A percentile compares a stretch with the other conserved stretches of the same genome.
phyloP scores from a whole-genome alignment of 2,329 filamentous ascomycete genomes.

The Aspergillus tamarii region DNA sequence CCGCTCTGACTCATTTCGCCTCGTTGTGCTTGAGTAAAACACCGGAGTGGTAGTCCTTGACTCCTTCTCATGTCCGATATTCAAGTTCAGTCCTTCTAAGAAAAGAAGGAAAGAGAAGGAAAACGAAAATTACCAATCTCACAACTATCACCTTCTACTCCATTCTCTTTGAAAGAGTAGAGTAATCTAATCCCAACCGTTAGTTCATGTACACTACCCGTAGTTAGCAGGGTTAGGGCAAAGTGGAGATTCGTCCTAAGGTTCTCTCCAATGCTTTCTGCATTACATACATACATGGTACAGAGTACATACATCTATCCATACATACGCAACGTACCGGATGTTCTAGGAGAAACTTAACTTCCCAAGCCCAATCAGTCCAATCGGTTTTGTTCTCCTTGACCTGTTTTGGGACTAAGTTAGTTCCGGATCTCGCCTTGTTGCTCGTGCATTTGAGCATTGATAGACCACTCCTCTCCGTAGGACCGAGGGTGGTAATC shows the following conservation, averaged over 20 bases:
- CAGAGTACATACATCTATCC: not conserved
- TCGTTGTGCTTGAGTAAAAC: not conserved
- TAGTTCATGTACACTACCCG: conserved; percentile 1
- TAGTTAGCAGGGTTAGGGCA: not conserved
- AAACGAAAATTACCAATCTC: not conserved
- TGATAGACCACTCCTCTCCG: not conserved
- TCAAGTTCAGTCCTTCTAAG: no score
- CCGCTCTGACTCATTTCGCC: conserved; percentile 3
- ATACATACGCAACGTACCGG: not conserved
- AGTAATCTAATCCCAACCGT: not conserved
- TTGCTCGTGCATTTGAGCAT: not conserved
- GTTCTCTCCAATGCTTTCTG: not conserved
- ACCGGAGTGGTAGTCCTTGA: not conserved
- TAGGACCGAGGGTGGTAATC: not conserved
- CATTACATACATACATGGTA: not conserved
- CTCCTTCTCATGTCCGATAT: not conserved
- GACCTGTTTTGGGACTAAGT: not conserved
- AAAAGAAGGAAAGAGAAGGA: not conserved
- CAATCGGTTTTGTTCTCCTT: not conserved
- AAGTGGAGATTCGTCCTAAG: not conserved
- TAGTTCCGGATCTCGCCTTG: not conserved
- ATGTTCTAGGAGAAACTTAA: not conserved
- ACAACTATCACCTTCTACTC: not conserved
- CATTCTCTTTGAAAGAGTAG: not conserved
- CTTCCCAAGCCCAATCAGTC: not conserved